A percentile compares a stretch with the other conserved stretches of the same genome.
These are phyloP conservation scores for Stropharia rugosoannulata DNA, from an alignment of 768 basidiomycete species.

Conservation along the genomic window DNA sequence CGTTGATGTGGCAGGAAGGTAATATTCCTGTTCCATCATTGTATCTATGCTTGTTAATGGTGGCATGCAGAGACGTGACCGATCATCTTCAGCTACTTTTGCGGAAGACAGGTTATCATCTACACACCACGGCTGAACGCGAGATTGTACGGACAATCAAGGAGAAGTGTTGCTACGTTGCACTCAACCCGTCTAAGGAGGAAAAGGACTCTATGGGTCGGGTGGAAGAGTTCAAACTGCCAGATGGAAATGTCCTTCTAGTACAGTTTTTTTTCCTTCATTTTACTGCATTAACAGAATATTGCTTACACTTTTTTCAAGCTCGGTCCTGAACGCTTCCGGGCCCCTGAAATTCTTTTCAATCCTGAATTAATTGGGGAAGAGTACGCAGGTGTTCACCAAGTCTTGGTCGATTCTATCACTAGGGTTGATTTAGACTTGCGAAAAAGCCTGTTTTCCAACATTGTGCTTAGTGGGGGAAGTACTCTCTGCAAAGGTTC, in stretches of 20 bases:
- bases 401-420: conserved; percentile 98
- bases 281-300: conserved; percentile 12
- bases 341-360: conserved; percentile 96
- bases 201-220: conserved; percentile 85
- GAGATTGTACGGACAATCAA: conserved; percentile 98
- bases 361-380: conserved; percentile 96
- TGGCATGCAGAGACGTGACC: conserved; percentile 77
- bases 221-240: conserved; percentile 86
- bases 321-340: conserved; percentile 94
- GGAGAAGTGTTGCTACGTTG: conserved; percentile 97
- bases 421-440: conserved; percentile 95
- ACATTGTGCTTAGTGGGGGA: conserved; percentile 95
- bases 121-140: conserved; percentile 95
- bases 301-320: conserved; percentile 28
- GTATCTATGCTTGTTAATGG: conserved; percentile 16
- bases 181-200: conserved; percentile 90
- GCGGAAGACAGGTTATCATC: conserved; percentile 90
- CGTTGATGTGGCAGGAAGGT: conserved; percentile 96
- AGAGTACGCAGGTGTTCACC: conserved; percentile 96
- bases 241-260: conserved; percentile 93
- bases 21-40: conserved; percentile 18
- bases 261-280: conserved; percentile 40
- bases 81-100: conserved; percentile 93
- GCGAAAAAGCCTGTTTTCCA: conserved; percentile 92
- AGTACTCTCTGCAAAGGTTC: conserved; percentile 93